Conservation (phyloP, 257 asterid species). For the Echium plantagineum region DNA sequence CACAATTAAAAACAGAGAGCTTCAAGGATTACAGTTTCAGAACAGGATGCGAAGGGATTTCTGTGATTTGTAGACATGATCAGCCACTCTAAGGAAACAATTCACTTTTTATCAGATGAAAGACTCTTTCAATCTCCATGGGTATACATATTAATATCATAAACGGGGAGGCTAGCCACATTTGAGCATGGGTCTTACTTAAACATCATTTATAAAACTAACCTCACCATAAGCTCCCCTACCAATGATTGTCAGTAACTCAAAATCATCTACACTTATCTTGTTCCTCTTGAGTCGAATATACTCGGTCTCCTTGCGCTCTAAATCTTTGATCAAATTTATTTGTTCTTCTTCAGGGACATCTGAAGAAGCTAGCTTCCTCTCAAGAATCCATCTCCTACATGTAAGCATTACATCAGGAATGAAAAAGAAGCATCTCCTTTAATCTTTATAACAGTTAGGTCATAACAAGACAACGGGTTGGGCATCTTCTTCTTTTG, state of each 20-base stretch:
- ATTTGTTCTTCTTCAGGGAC: conserved; percentile 91
- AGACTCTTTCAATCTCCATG: no score
- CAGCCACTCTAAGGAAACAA: no score
- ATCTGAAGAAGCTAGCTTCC: conserved; percentile 95
- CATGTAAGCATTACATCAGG: conserved; percentile 13
- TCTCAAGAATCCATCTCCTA: conserved; percentile 89
- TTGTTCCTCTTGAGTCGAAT: conserved; percentile 91
- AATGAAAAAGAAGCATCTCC: conserved; percentile 5
- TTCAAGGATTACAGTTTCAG: background rate
- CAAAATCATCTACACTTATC: conserved; percentile 94
- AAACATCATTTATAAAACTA: conserved; percentile 24
- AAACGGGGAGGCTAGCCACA: no score
- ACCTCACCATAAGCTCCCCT: conserved; percentile 99
- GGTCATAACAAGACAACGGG: no score
- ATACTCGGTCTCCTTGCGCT: conserved; percentile 87
- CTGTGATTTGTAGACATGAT: no score
- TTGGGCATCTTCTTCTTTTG: no score
- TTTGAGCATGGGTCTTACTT: background rate
- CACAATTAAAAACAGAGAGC: background rate
- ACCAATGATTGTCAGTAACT: conserved; percentile 87
- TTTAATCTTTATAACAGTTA: background rate
- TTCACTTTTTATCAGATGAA: no score
- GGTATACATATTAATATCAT: no score
- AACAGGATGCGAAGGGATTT: no score
- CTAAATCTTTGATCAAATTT: conserved; percentile 72